Evolutionary conservation across 1,284 basidiomycete species (phyloP), one percentile per base, ranked within the genome.

Genomic region (Naganishia albida): DNA sequence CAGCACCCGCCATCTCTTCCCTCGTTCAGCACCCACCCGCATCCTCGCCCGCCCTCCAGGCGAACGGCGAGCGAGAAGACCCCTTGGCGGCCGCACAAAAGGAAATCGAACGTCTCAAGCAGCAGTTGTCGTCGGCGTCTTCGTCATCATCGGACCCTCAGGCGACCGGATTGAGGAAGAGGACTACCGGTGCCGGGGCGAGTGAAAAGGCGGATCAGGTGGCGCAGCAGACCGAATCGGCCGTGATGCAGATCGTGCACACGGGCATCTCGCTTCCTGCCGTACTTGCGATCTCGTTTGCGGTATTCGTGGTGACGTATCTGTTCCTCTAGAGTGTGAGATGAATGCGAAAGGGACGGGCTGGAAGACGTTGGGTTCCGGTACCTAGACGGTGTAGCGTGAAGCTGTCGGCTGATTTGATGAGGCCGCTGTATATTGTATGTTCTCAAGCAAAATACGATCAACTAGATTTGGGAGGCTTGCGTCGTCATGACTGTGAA

Each of bases 31-130:
- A 52, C 39, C 39, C 43, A 20, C 60, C 60, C 26, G 60, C 51
- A 13, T 54, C 60, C 10, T 63, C 60, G 2, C 60, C 60, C 30
- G 39, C 60, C 6, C 40, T 54, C 49, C 38, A 34, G n/a, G 42
- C 38, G 18, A 30, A 23, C 49, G 34, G 28, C 34, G 38, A 34
- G 7, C 16, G 20, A 3, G 60, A 44, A 26, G 60, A 52, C 43
- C 49, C 26, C 20, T 34, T 54, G 16, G 40, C 60, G 20, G 52
- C 52, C 10, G 52, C 62, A 2, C 51, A 64, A 49, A 46, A 49
- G 38, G 57, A 66, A 51, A 66, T 66, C 54, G 64, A 53, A 46
- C 40, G 55, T 39, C 64, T 65, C 56, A 65, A 59, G 40, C 43
- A 50, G 18, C 44, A 62, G 42, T 55, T 66, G 34, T 10, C 26